Base-by-base conservation (phyloP, 176 grass and related monocot species). In the Microstegium vimineum region DNA sequence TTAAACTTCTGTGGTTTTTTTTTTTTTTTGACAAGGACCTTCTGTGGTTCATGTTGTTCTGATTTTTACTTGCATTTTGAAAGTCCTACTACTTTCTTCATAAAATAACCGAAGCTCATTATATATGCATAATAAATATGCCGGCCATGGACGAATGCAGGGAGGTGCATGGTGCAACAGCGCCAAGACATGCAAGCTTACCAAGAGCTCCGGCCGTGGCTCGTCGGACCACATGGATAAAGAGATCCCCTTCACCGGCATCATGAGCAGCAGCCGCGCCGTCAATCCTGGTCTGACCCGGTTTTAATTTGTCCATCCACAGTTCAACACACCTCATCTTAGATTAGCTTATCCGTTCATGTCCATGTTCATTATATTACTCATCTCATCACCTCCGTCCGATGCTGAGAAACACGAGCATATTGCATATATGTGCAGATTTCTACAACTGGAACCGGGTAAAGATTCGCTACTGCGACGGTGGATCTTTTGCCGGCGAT, bases 391-490 rank as follows among this genome's bases (percentile, higher is more conserved):
- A 52, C 22, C 49, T 23, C 8, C 4, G 45, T 42, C 2, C 13
- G 4, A n/a, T 45, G 42, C 27, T 46, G 23, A 6, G 6, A 11
- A 46, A 28, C 23, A 45, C 6, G 25, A 8, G 2, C 4, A 42
- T 26, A 5, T n/a, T n/a, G n/a, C n/a, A n/a, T 4, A 45, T 28
- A 12, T 30, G 3, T 25, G 49, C 83, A 98, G 95, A 98, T 66
- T 98, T 98, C 82, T 89, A 91, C 89, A 90, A 86, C 61, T 94
- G 92, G 95, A 98, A 98, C 74, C 86, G 92, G 73, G 92, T 94
- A 8, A 89, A 81, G 54, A 84, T 98, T 23, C 79, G 92, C 28
- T 98, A 94, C 83, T 98, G 95, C 33, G 95, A 98, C 70, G 84
- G 92, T 35, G 92, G 51, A 62, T 98, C 92, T 13, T 98, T 98